Evolutionary conservation across 805 yeast species (phyloP).

Genomic region (Saccharomycopsis schoenii): DNA sequence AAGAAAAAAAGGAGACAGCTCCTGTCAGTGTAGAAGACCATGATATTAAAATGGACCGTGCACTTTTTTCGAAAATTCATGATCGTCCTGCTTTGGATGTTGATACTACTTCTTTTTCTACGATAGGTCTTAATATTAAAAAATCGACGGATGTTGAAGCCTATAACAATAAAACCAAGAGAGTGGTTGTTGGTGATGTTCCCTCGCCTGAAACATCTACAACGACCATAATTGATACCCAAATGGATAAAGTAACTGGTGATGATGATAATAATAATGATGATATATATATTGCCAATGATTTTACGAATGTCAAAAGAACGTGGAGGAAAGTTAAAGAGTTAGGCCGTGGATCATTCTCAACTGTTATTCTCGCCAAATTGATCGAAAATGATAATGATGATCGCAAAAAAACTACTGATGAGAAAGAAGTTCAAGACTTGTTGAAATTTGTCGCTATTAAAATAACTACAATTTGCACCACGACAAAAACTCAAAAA

Average conservation of each 20-base stretch:
- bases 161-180: no score
- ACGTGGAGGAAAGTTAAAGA: conserved; percentile 31
- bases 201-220: background rate
- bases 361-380: conserved; percentile 47
- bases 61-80: no score
- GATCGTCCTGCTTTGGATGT: no score
- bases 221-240: background rate
- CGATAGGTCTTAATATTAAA: no score
- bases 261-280: background rate
- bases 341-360: conserved; percentile 62
- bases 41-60: no score
- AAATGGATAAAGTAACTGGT: background rate
- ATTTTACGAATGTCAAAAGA: conserved; percentile 11
- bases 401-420: background rate
- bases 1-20: background rate
- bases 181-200: background rate
- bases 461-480: conserved; percentile 45
- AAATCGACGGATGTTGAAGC: no score
- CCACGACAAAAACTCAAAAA: conserved; percentile 4
- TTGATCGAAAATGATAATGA: conserved; percentile 19
- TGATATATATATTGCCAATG: conserved; percentile 1
- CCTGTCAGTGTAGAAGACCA: no score
- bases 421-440: conserved; percentile 2
- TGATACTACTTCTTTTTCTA: no score
- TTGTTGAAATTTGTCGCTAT: conserved; percentile 46